phyloP scores from a whole-genome alignment of 2,329 filamentous ascomycete species.

The Claviceps citrina region DNA sequence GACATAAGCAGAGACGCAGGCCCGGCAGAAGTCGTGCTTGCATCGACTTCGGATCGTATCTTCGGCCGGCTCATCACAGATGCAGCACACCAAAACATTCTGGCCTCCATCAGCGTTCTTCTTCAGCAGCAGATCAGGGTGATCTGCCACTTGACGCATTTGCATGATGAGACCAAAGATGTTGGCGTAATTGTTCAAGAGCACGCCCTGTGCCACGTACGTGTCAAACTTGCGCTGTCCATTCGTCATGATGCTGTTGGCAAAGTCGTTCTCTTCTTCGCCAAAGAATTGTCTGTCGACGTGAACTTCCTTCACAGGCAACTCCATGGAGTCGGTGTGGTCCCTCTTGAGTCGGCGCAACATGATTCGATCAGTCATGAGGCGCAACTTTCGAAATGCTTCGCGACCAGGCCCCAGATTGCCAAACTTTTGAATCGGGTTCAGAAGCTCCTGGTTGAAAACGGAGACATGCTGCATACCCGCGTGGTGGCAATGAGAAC shows the following conservation, averaged over 20 bases:
- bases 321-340: constrained; percentile 85
- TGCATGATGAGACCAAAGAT: constrained; percentile 99
- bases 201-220: constrained; percentile 83
- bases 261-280: constrained; percentile 90
- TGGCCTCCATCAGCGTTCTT: constrained; percentile 75
- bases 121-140: constrained; percentile 85
- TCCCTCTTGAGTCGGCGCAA: constrained; percentile 86
- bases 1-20: constrained; percentile 40
- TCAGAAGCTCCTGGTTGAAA: constrained; percentile 89
- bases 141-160: constrained; percentile 95
- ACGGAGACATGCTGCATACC: constrained; percentile 37
- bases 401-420: constrained; percentile 45
- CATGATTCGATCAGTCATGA: constrained; percentile 91
- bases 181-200: constrained; percentile 96
- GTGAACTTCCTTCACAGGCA: constrained; percentile 85
- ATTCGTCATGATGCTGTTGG: constrained; percentile 87
- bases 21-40: constrained; percentile 55
- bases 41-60: constrained; percentile 86
- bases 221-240: constrained; percentile 82
- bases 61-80: constrained; percentile 92
- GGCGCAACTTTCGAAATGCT: constrained; percentile 67
- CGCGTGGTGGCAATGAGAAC: constrained; percentile 42
- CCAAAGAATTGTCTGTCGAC: constrained; percentile 94
- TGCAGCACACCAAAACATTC: constrained; percentile 80
- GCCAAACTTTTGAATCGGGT: constrained; percentile 55